Evolutionary conservation across 1,284 basidiomycete species (phyloP), one percentile per base, ranked within the genome.

Genomic region (Sporisorium iseilematis-ciliati): DNA sequence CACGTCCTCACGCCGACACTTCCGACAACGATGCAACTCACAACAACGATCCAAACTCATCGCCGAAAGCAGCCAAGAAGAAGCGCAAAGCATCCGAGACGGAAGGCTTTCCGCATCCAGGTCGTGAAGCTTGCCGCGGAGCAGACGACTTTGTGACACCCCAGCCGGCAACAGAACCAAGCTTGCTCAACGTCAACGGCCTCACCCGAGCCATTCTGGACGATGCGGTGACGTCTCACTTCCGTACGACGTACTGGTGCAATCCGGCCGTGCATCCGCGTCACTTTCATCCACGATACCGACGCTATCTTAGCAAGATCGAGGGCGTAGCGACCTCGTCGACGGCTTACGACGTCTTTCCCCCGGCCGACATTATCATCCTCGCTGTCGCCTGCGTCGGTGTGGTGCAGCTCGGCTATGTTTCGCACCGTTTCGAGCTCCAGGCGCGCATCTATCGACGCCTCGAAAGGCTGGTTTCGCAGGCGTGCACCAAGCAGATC

Each of bases 391-490:
- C 72, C 14, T 75, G 72, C 40, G 59, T 66, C 7, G 72, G 72
- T n/a, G 59, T 70, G 3, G 59, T 60, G 35, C 72, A 75, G 50
- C 53, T 70, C 12, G 33, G 54, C 21, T 57, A 64, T 11, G 54
- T 38, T 0, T 57, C 62, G 14, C 35, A 64, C 20, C 66, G 72
- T n/a, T 75, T 75, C 51, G 63, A 65, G 2, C 67, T 75, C 7
- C 72, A 75, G 35, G 53, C 63, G n/a, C 72, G 72, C 59, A 70
- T 75, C 63, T 69, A 40, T 26, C 60, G 59, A 29, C 62, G 72
- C 7, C 56, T 70, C 41, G 63, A 69, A n/a, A 65, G 63, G 48
- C 57, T 70, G 14, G 67, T 75, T 18, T 46, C 57, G 18, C 58
- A 60, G 29, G 66, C 72, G 12, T 69, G 55, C 46, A 63, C 58